A percentile compares a stretch with the other conserved stretches of the same genome.
Evolutionary conservation across 1,284 basidiomycete species (phyloP).

Genomic region (Cutaneotrichosporon dermatis): DNA sequence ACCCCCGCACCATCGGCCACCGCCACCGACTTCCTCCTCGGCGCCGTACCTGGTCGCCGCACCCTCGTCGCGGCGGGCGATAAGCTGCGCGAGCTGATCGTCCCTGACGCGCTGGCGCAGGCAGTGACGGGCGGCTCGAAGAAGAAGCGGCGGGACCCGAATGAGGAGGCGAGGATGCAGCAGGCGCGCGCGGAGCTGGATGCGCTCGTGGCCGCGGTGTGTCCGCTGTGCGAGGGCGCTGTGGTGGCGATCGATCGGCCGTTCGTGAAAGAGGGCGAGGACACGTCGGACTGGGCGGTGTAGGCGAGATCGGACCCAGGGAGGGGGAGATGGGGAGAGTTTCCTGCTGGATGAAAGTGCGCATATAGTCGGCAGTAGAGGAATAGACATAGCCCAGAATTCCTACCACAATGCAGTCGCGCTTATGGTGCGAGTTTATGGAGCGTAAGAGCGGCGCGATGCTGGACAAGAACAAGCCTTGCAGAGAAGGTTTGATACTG

Average conservation of each 20-base stretch:
- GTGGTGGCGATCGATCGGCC: conserved; percentile 78
- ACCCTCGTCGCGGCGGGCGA: conserved; percentile 84
- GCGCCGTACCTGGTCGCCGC: conserved; percentile 59
- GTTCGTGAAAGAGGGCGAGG: conserved; percentile 75
- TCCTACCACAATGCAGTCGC: too few relatives aligned
- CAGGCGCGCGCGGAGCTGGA: conserved; percentile 73
- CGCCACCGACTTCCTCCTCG: conserved; percentile 33
- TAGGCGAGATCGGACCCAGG: conserved; percentile 41
- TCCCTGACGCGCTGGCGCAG: conserved; percentile 78
- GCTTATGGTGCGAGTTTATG: too few relatives aligned
- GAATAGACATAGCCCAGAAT: too few relatives aligned
- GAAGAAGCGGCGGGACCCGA: conserved; percentile 52
- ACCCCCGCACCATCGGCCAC: conserved; percentile 26
- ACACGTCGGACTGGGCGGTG: conserved; percentile 73
- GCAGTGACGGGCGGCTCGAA: conserved; percentile 39
- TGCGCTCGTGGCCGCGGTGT: conserved; percentile 75
- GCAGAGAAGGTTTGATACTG: too few relatives aligned
- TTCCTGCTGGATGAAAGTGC: too few relatives aligned
- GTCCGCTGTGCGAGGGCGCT: conserved; percentile 83
- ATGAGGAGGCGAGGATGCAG: conserved; percentile 55
- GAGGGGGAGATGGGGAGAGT: too few relatives aligned
- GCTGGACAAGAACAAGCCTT: too few relatives aligned
- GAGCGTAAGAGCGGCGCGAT: too few relatives aligned
- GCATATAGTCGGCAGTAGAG: too few relatives aligned
- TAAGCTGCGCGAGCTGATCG: conserved; percentile 77